Conservation (phyloP, 2,329 filamentous ascomycete species). For the Paecilomyces dactylethromorphus region DNA sequence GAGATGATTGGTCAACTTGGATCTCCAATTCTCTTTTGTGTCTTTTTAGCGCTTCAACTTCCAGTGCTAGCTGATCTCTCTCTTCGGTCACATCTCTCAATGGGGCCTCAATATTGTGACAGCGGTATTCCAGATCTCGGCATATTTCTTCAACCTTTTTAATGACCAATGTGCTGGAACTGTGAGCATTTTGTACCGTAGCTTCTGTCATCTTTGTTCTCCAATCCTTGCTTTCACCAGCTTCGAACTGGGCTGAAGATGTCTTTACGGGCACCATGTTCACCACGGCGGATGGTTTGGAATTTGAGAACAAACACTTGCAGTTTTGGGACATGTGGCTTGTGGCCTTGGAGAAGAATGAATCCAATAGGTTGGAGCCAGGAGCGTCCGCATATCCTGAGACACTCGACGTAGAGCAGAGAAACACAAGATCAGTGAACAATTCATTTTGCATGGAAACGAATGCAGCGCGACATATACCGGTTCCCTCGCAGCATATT, state of each 20-base stretch:
- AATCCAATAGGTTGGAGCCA: conserved; percentile 7
- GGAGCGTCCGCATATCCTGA: conserved; percentile 4
- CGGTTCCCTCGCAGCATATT: conserved; percentile 12
- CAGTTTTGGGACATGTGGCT: background rate
- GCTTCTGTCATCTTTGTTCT: conserved; percentile 38
- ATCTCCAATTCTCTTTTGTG: conserved; percentile 8
- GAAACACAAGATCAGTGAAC: conserved; percentile 16
- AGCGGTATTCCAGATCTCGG: conserved; percentile 50
- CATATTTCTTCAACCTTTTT: conserved; percentile 48
- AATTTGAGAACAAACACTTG: background rate
- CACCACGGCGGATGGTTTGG: background rate
- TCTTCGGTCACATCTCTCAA: conserved; percentile 36
- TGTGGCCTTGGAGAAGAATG: conserved; percentile 14
- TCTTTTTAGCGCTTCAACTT: conserved; percentile 22
- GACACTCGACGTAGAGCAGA: conserved; percentile 15
- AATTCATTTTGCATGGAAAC: conserved; percentile 16
- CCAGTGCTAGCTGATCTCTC: conserved; percentile 24
- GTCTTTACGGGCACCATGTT: background rate
- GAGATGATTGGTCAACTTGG: conserved; percentile 27
- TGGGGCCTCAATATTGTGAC: conserved; percentile 49
- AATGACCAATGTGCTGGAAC: conserved; percentile 42
- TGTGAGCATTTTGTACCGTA: conserved; percentile 36
- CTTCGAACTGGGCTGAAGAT: conserved; percentile 5
- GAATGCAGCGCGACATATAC: conserved; percentile 13
- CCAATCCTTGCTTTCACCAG: conserved; percentile 41